These are phyloP conservation scores for Mucor sp. DNA, from an alignment of 371 early-diverging fungal species.

Conservation along the genomic window DNA sequence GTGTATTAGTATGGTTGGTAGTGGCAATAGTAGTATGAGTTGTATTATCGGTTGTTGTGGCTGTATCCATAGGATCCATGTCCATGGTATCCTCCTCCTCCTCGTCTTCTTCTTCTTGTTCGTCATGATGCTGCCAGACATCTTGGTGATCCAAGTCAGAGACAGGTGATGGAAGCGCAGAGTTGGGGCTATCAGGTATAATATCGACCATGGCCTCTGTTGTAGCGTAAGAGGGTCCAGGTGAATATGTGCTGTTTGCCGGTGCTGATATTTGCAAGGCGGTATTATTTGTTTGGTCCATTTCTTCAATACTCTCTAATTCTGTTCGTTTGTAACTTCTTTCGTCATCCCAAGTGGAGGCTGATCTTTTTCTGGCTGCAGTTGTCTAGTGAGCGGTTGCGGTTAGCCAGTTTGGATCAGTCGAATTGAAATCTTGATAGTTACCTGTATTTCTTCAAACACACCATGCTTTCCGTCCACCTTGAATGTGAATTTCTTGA, in stretches of 20 bases:
- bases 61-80: neutral
- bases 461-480: constrained; percentile 14
- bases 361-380: constrained; percentile 26
- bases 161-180: constrained; percentile 38
- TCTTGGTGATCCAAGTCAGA: constrained; percentile 23
- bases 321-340: constrained; percentile 26
- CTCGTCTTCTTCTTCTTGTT: neutral
- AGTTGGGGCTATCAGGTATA: constrained; percentile 34
- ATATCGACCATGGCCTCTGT: constrained; percentile 10
- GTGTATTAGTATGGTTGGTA: neutral
- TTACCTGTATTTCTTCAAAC: constrained; percentile 28
- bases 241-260: constrained; percentile 5
- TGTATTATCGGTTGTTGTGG: neutral
- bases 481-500: constrained; percentile 19
- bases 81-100: too few species aligned
- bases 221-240: constrained; percentile 12
- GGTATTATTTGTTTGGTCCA: neutral
- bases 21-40: neutral
- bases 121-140: neutral
- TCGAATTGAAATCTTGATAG: neutral
- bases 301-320: constrained; percentile 12
- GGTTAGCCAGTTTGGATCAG: neutral
- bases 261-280: constrained; percentile 1
- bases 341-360: constrained; percentile 28
- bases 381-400: neutral